Base-by-base conservation (phyloP, 495 filamentous ascomycete species). In the Apiosordaria backusii region DNA sequence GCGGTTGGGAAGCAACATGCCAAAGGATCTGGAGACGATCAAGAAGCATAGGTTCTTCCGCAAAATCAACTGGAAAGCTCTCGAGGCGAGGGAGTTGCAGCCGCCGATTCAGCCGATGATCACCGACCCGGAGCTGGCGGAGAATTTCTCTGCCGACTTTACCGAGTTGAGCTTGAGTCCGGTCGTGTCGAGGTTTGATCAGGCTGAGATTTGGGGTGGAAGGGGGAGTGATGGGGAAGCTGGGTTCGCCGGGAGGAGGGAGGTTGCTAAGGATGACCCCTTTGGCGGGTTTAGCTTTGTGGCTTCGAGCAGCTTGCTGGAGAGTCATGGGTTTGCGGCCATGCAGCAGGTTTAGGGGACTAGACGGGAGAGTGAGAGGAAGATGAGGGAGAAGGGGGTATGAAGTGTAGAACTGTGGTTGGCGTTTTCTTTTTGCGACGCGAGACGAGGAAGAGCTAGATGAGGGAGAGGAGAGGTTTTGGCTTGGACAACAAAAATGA, bases 221-320 rank as follows among this genome's bases (percentile, higher is more conserved):
- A 24, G 26, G 35, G 40, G 27, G 16, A 50, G 7, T 50, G n/a
- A 29, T 9, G 68, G 66, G 54, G 63, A 65, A 29, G 75, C 70
- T 65, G 76, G 76, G 26, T 65, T 66, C 55, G 62, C 61, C 35
- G 75, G 71, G 64, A 75, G 75, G 29, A 77, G 78, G 66, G 76
- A 70, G 7, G 65, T 62, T 27, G 21, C n/a, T 64, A 87, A 85
- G 69, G 84, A 86, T 50, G 86, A 97, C 77, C 87, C 87, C 1
- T 98, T 99, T 80, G 92, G 93, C 18, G 95, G 96, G 2, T 99
- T 99, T 75, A 97, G 92, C 78, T 99, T 91, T 76, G 93, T 97
- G 65, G 96, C 93, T 22, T 90, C 91, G 61, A 89, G 84, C 73
- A 97, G 93, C 72, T 76, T 98, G 75, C 82, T 99, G 61, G 91